Base-by-base conservation (phyloP, 805 yeast species). In the Myxozyma kluyveri region DNA sequence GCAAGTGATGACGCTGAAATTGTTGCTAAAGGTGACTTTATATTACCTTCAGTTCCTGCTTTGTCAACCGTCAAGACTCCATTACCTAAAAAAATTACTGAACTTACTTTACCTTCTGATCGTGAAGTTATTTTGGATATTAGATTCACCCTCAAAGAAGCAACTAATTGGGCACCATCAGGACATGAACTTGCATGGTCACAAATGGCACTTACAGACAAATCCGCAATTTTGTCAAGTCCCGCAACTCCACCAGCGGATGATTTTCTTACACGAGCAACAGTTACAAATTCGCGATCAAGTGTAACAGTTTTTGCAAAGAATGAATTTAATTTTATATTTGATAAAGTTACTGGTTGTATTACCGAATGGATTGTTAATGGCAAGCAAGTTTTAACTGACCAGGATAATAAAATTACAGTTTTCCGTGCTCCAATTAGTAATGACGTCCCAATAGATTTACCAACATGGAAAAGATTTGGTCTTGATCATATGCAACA, bases 371-470 rank as follows among this genome's bases (percentile, higher is more conserved):
- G 60, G 60, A 36, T 38, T 10, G 50, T 49, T 21, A 24, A 45
- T 29, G 51, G 47, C n/a, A 29, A n/a, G 12, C 26, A 24, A 19
- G 22, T 53, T 10, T 44, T 56, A 17, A 46, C 50, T 9, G 33
- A 35, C 6, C 49, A 39, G 36, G 40, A 40, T 42, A 50, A 50
- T 21, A 19, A 19, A n/a, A 49, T 56, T 23, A 49, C 54, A 21
- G 67, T 68, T 49, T 69, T 67, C 68, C 59, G 73, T 51, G 61
- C 67, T 2, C 69, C 70, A 9, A 61, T 64, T 29, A 63, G 61
- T 42, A 69, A 69, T 49, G 72, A 69, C 50, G 56, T 49, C 43
- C 59, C 55, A 1, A 60, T 53, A 9, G 65, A 62, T 43, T 60
- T 45, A 7, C 61, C 63, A n/a, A 49, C 64, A 35, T 69, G 73